phyloP scores from a whole-genome alignment of 352 stramenopile genomes.

The Globisporangium canariense region DNA sequence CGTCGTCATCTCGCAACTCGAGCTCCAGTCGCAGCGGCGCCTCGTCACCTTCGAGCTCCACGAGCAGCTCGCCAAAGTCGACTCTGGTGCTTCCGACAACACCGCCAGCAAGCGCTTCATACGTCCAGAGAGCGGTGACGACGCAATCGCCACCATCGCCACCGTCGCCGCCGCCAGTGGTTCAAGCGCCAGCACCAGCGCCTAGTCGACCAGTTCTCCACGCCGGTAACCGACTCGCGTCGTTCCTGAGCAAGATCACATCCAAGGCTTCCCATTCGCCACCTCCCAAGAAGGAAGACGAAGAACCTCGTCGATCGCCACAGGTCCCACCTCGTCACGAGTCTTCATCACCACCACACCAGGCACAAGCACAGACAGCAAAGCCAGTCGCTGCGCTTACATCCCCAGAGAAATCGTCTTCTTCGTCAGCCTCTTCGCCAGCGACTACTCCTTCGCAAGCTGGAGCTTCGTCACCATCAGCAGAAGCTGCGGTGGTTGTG shows the following conservation, averaged over 20 bases:
- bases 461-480: not conserved
- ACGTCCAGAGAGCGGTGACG: not conserved
- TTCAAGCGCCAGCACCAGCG: not conserved
- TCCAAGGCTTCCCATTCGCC: constrained; percentile 8
- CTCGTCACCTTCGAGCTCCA: constrained; percentile 26
- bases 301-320: not conserved
- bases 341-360: not conserved
- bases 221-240: constrained; percentile 28
- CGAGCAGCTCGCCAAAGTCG: constrained; percentile 17
- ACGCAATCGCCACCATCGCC: not conserved
- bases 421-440: not conserved
- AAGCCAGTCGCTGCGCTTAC: not conserved
- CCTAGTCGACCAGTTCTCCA: constrained; percentile 14
- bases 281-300: not conserved
- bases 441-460: constrained; percentile 1
- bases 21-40: constrained; percentile 10
- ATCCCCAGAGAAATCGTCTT: not conserved
- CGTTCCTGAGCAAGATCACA: constrained; percentile 30
- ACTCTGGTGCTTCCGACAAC: not conserved
- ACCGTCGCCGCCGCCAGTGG: not conserved
- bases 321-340: constrained; percentile 6
- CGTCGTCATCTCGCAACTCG: constrained; percentile 8
- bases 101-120: constrained; percentile 12
- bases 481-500: not conserved
- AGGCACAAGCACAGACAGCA: not conserved